Evolutionary conservation across 2,329 filamentous ascomycete species (phyloP), one percentile per base, ranked within the genome.

Genomic region (Ophiocordyceps sinensis): DNA sequence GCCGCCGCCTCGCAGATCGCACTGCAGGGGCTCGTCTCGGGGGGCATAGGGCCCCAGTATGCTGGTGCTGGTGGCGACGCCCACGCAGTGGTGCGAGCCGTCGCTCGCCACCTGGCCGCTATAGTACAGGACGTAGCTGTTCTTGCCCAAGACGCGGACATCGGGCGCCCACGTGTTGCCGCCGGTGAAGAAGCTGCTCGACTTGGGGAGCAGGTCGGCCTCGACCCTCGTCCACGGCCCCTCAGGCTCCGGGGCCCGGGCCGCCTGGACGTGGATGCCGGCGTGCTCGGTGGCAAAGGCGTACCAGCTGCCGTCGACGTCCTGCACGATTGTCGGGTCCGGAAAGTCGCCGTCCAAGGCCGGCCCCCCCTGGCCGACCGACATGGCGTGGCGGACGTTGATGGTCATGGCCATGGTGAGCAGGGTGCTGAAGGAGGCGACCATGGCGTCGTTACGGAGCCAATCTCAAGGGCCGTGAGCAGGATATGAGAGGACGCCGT

Each of bases 141-240:
- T 23, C 14, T 35, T 23, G 23, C 32, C 39, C 9, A 40, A 3
- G 15, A 28, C 14, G 10, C 32, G 39, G 5, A 40, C 39, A 10
- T 40, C 39, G n/a, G 39, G 39, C 19, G 39, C 39, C 31, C 32
- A 40, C 9, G 31, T 40, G 23, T 40, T 36, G 13, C 19, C 12
- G 1, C 32, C 39, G 31, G 39, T 40, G 15, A 40, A 40, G 39
- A 28, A 26, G 12, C 21, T 19, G 7, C 31, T 31, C 21, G 39
- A 28, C 14, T 36, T 13, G 5, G 39, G 39, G 10, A 40, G 39
- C 15, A 40, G 21, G 31, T 19, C 32, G 32, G 31, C 19, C 23
- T 40, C 21, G 14, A 36, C 2, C 14, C 26, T 28, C 2, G 11
- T 17, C 39, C 39, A 40, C 6, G 39, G 39, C 2, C 39, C 32